Evolutionary conservation across 768 basidiomycete genomes (phyloP), one percentile per base, ranked within the genome.

Genomic region (Xanthoconium purpureum): DNA sequence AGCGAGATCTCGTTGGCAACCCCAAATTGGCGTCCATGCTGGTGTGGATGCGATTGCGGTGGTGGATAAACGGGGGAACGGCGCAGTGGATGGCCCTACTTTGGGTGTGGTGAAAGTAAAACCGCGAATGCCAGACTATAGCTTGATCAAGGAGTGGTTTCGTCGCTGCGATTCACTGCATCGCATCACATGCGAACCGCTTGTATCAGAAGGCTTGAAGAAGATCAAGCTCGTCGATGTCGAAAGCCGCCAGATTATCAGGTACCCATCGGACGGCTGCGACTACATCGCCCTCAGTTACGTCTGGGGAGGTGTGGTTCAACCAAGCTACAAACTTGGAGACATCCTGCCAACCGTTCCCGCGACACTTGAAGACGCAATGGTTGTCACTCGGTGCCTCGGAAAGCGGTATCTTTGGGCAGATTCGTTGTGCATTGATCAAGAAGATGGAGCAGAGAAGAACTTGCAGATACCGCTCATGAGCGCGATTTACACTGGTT

Each of bases 391-490:
- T 2, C 63, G 50, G 11, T 29, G 30, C 10, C 56, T 65, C 12
- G 58, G 61, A 1, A 60, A 64, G 29, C 52, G 20, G 15, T 66
- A 56, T 49, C 54, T 59, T 35, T 67, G 63, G 63, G 57, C 40
- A 0, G 59, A 67, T 11, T 59, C 59, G 2, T 24, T 67, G 20
- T 65, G 59, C 40, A 65, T 66, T 15, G 30, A 64, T 14, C 60
- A 63, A 10, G 49, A 14, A 12, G 15, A 63, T 20, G 11, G 6
- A 15, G 39, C 3, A 9, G 59, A 66, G 44, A 60, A 54, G 46
- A 28, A 29, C 7, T 9, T 20, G 17, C 59, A 66, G 17, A 59
- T 63, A 12, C 33, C 54, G 3, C 20, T 62, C 39, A 65, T 56
- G 63, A 53, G 63, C 11, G 51, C 56, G 15, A 60, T 67, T 7